Conservation (phyloP, 192 early-diverging fungal genomes). For the Chytriomyces sp. region DNA sequence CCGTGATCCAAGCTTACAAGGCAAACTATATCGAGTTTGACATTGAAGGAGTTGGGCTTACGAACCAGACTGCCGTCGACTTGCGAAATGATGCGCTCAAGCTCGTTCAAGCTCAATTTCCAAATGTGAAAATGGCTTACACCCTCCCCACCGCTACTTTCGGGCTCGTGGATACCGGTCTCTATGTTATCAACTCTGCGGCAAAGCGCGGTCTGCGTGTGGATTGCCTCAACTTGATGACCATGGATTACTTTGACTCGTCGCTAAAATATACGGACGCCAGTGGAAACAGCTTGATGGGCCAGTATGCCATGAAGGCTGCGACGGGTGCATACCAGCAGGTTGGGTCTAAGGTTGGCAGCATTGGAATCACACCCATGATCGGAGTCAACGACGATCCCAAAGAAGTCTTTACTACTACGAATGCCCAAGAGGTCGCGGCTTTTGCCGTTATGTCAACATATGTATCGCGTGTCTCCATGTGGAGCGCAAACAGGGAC, state of each 20-base stretch:
- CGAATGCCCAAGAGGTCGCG: constrained; percentile 35
- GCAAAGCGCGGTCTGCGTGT: constrained; percentile 25
- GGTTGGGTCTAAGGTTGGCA: background rate
- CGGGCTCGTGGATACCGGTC: constrained; percentile 26
- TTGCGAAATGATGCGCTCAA: constrained; percentile 40
- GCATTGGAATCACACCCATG: constrained; percentile 49
- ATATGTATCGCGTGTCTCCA: constrained; percentile 13
- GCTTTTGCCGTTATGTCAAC: constrained; percentile 24
- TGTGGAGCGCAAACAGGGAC: constrained; percentile 13
- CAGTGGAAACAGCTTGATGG: constrained; percentile 45
- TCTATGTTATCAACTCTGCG: constrained; percentile 37
- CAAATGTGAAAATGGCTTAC: constrained; percentile 37
- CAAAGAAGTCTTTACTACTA: constrained; percentile 40
- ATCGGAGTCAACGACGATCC: constrained; percentile 48
- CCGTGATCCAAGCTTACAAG: constrained; percentile 39
- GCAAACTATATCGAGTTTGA: constrained; percentile 50
- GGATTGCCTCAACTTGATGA: constrained; percentile 50
- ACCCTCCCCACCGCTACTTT: constrained; percentile 39
- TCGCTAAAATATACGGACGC: constrained; percentile 36
- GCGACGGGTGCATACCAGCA: constrained; percentile 18
- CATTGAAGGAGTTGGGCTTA: constrained; percentile 43
- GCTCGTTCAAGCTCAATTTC: constrained; percentile 29
- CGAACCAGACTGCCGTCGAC: constrained; percentile 30
- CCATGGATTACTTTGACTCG: constrained; percentile 47
- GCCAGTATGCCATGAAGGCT: constrained; percentile 37